Evolutionary conservation across 2,329 filamentous ascomycete species (phyloP).

Genomic region (Aspergillus chevalieri): DNA sequence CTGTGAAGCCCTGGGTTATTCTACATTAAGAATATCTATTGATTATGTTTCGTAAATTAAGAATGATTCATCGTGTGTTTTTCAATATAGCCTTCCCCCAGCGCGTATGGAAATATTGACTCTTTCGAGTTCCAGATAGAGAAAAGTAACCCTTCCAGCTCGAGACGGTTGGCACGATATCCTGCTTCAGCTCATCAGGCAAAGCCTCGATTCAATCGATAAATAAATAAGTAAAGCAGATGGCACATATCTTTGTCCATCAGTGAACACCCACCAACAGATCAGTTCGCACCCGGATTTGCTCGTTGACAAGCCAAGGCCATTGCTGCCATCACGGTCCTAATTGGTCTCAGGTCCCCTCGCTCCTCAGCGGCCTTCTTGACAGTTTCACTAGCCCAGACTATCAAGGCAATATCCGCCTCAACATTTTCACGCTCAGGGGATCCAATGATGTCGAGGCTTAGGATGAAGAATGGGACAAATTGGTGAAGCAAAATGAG

Average conservation of each 20-base stretch:
- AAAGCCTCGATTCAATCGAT: too few species aligned
- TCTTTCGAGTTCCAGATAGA: too few species aligned
- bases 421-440: slow-evolving; percentile 2
- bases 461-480: slow-evolving; percentile 9
- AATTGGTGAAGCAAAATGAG: slow-evolving; percentile 12
- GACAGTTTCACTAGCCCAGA: slow-evolving; percentile 9
- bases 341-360: slow-evolving; percentile 4
- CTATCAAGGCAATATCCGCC: slow-evolving; percentile 3
- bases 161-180: too few species aligned
- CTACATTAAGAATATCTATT: too few species aligned
- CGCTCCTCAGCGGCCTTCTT: slow-evolving; percentile 6
- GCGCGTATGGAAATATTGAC: too few species aligned
- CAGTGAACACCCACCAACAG: background rate
- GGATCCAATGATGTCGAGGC: slow-evolving; percentile 7
- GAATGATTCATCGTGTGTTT: too few species aligned
- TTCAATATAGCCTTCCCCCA: too few species aligned
- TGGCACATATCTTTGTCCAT: too few species aligned
- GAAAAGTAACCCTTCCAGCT: too few species aligned
- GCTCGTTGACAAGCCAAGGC: background rate
- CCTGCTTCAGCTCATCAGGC: too few species aligned
- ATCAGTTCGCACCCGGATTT: background rate
- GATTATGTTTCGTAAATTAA: too few species aligned
- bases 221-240: too few species aligned
- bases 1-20: background rate
- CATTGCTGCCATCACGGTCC: background rate